phyloP scores from a whole-genome alignment of 1,139 yeast genomes.

The Yamadazyma epiphylla region DNA sequence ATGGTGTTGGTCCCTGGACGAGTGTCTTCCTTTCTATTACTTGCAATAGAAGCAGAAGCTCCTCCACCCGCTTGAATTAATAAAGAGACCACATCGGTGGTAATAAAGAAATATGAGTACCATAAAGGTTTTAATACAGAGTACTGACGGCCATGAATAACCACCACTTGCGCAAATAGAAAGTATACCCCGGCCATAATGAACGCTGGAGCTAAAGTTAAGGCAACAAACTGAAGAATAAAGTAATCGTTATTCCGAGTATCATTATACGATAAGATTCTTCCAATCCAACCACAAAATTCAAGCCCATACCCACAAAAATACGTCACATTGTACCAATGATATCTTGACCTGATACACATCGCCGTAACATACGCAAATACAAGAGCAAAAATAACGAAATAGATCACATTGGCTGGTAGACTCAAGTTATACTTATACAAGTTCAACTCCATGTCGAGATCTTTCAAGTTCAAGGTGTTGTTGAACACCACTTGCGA shows the following conservation, averaged over 20 bases:
- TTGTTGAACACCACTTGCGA: conserved; percentile 29
- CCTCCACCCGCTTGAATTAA: conserved; percentile 81
- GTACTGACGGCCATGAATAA: conserved; percentile 61
- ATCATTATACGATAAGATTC: conserved; percentile 45
- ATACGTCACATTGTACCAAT: conserved; percentile 31
- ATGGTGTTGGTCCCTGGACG: conserved; percentile 66
- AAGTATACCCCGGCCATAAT: conserved; percentile 86
- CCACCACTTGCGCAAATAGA: conserved; percentile 67
- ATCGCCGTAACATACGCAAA: conserved; percentile 19
- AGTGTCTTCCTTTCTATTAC: conserved; percentile 31
- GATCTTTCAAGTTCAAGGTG: conserved; percentile 28
- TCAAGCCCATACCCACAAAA: conserved; percentile 28
- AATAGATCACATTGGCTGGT: conserved; percentile 31
- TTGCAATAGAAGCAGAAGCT: conserved; percentile 59
- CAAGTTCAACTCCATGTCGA: conserved; percentile 20
- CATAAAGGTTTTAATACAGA: conserved; percentile 69
- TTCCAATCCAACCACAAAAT: conserved; percentile 68
- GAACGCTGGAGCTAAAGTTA: conserved; percentile 85
- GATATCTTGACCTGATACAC: conserved; percentile 22
- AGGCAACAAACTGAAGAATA: conserved; percentile 62
- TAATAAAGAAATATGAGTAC: conserved; percentile 67
- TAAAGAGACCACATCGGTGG: conserved; percentile 65
- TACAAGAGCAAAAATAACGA: conserved; percentile 23
- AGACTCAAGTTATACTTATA: conserved; percentile 20
- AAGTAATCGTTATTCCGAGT: conserved; percentile 42